Conservation (phyloP, 169 alveolate genomes). For the Miamiensis avidus region DNA sequence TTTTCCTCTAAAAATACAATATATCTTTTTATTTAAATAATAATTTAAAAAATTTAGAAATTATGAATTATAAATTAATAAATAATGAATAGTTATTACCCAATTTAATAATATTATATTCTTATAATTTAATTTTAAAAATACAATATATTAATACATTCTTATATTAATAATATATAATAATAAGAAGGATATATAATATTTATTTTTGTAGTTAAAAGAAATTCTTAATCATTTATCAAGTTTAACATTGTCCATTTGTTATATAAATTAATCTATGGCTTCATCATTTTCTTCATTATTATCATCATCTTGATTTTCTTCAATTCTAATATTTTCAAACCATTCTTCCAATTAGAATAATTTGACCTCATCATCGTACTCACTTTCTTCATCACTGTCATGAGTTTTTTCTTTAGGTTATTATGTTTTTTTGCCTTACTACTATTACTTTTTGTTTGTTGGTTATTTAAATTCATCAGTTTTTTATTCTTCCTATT, state of each 20-base stretch:
- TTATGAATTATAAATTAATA: too few species aligned
- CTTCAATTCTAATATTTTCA: slow-evolving; percentile 34
- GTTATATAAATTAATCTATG: slow-evolving; percentile 30
- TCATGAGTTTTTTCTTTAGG: neutral
- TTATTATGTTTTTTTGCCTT: neutral
- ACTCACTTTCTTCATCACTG: slow-evolving; percentile 33
- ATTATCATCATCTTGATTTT: slow-evolving; percentile 37
- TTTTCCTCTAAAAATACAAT: too few species aligned
- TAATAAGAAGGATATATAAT: too few species aligned
- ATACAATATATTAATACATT: too few species aligned
- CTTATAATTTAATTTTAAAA: too few species aligned
- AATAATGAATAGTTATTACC: too few species aligned
- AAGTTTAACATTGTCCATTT: slow-evolving; percentile 32
- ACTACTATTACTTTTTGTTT: slow-evolving; percentile 25
- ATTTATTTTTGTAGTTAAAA: too few species aligned
- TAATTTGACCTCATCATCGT: slow-evolving; percentile 46
- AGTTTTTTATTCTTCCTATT: neutral
- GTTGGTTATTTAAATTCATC: neutral
- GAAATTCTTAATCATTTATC: too few species aligned
- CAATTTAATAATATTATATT: too few species aligned
- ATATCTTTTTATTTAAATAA: too few species aligned
- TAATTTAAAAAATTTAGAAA: too few species aligned
- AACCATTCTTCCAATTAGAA: slow-evolving; percentile 32
- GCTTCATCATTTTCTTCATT: slow-evolving; percentile 41
- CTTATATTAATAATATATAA: too few species aligned